phyloP scores from a whole-genome alignment of 345 rosid genomes.

The Boechera stricta region DNA sequence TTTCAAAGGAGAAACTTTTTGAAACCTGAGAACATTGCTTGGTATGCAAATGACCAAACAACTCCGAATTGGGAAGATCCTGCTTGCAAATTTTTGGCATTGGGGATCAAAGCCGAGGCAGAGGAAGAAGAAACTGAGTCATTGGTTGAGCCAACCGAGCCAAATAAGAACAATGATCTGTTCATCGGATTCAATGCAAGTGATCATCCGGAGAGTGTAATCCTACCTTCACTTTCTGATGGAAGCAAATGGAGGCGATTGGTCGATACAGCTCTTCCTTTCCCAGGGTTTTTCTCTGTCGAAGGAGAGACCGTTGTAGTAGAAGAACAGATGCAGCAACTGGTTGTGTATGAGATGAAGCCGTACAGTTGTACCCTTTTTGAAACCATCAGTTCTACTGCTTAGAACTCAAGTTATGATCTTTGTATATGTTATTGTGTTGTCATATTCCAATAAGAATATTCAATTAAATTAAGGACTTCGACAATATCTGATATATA shows the following conservation, averaged over 20 bases:
- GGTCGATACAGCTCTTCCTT: constrained; percentile 85
- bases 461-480: background rate
- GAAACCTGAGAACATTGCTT: constrained; percentile 73
- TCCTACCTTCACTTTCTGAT: constrained; percentile 60
- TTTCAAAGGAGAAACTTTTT: constrained; percentile 66
- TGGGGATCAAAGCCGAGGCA: constrained; percentile 64
- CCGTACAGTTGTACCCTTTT: constrained; percentile 80
- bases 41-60: constrained; percentile 74
- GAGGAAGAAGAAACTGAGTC: constrained; percentile 42
- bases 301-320: constrained; percentile 59
- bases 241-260: constrained; percentile 71
- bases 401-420: constrained; percentile 39
- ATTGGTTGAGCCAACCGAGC: constrained; percentile 43
- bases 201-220: constrained; percentile 50
- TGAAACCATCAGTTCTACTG: constrained; percentile 57
- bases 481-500: background rate
- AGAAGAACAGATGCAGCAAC: constrained; percentile 52
- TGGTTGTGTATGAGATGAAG: constrained; percentile 67
- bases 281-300: constrained; percentile 75
- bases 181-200: constrained; percentile 74
- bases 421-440: constrained; percentile 24
- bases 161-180: constrained; percentile 52
- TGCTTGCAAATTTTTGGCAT: constrained; percentile 67
- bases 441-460: constrained; percentile 14
- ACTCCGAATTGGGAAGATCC: constrained; percentile 85